Percentiles rank a stretch among this genome's conserved stretches.
phyloP scores from a whole-genome alignment of 2,329 filamentous ascomycete genomes.

The Aspergillus intermedius region DNA sequence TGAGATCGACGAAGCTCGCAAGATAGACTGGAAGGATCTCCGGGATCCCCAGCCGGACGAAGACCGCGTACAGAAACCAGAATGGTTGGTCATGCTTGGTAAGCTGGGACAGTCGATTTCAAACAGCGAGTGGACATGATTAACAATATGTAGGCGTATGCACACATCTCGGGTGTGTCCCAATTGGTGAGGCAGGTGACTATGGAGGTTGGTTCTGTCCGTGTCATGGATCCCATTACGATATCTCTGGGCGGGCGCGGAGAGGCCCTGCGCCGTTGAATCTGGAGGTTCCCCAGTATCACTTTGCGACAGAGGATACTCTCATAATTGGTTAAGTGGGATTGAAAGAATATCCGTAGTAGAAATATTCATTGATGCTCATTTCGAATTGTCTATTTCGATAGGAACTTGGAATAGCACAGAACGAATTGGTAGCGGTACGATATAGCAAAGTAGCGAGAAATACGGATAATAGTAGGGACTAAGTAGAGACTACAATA shows the following conservation, averaged over 20 bases:
- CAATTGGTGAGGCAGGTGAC: constrained; percentile 97
- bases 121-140: not conserved
- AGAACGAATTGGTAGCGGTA: too few species aligned
- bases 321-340: constrained; percentile 80
- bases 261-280: constrained; percentile 96
- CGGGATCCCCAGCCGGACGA: constrained; percentile 87
- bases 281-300: constrained; percentile 88
- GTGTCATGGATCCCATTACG: constrained; percentile 99
- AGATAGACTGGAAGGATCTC: constrained; percentile 72
- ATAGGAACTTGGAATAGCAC: too few species aligned
- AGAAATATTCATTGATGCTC: too few species aligned
- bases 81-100: constrained; percentile 99
- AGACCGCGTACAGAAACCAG: constrained; percentile 94
- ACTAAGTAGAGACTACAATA: too few species aligned
- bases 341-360: constrained; percentile 3
- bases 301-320: constrained; percentile 83
- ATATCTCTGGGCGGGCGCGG: constrained; percentile 96
- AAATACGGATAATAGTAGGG: too few species aligned
- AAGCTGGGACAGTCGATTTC: constrained; percentile 31
- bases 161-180: constrained; percentile 98
- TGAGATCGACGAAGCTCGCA: constrained; percentile 94
- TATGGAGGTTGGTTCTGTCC: constrained; percentile 99
- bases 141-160: constrained; percentile 65
- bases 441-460: too few species aligned
- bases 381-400: too few species aligned